Evolutionary conservation across 805 yeast genomes (phyloP).

Genomic region (Komagataella mondaviorum): DNA sequence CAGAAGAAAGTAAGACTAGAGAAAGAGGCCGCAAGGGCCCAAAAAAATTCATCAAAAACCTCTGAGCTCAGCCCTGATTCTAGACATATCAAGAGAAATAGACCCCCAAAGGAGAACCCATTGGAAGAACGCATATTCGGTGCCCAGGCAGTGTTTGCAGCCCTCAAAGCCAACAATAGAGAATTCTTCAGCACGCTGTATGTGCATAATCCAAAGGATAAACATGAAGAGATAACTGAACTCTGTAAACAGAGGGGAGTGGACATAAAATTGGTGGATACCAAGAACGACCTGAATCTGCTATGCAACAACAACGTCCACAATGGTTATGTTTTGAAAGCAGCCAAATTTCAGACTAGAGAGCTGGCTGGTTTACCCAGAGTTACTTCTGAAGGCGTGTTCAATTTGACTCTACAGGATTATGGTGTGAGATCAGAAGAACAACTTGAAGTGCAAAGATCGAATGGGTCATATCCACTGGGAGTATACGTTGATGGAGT

Average conservation of each 20-base stretch:
- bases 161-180: conserved; percentile 43
- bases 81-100: neutral
- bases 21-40: conserved; percentile 8
- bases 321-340: conserved; percentile 65
- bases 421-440: conserved; percentile 10
- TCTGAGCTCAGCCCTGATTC: neutral
- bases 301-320: conserved; percentile 62
- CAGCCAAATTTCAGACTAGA: conserved; percentile 34
- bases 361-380: conserved; percentile 13
- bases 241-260: conserved; percentile 32
- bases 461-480: conserved; percentile 30
- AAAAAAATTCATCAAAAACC: neutral
- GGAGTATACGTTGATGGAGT: conserved; percentile 70
- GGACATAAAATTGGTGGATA: conserved; percentile 18
- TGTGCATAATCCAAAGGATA: conserved; percentile 24
- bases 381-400: conserved; percentile 5
- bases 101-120: conserved; percentile 20
- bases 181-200: conserved; percentile 35
- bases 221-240: conserved; percentile 24
- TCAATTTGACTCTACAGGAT: conserved; percentile 1
- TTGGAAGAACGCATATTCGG: conserved; percentile 65
- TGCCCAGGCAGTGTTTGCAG: conserved; percentile 61
- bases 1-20: conserved; percentile 17
- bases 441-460: conserved; percentile 3
- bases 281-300: conserved; percentile 41